Base-by-base conservation (phyloP, 352 stramenopile species). In the Globisporangium parvum region DNA sequence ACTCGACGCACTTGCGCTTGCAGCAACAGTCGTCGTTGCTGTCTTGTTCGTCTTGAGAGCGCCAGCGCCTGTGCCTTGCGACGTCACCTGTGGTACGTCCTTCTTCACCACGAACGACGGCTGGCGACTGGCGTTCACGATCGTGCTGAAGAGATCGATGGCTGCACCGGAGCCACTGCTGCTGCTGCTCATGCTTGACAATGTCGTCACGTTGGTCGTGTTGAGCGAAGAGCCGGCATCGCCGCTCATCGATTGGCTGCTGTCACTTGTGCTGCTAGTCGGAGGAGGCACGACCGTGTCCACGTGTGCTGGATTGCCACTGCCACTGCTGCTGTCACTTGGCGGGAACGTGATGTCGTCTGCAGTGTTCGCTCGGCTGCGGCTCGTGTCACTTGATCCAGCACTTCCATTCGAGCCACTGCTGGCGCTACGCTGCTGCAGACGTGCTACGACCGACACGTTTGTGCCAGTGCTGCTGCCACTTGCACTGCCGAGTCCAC, bases 81-180 rank as follows among this genome's bases (percentile, higher is more conserved):
- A n/a, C n/a, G n/a, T n/a, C n/a, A n/a, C n/a, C n/a, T n/a, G 14
- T 11, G 40, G 18, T 20, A 44, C 24, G 39, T 41, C 24, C 37
- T 51, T 24, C 37, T 51, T 26, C 10, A 21, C n/a, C 2, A 14
- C 48, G 26, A 55, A 35, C 21, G 17, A 14, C 39, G 51, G 56
- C 28, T 31, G 33, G 55, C 48, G 24, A 62, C 51, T 5, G 56
- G 48, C 40, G 46, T 51, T 26, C 48, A 48, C 23, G 31, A 37
- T 8, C 12, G 31, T 8, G 31, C 31, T 10, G 8, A 37, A 37
- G 31, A 37, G 31, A 37, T 20, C 39, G 37, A 52, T 35, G 42
- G 26, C 24, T 28, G 28, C 55, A 1, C 31, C 24, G 0, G 24
- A 10, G 23, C 12, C 24, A 23, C 11, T 44, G 26, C 26, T 31